Evolutionary conservation across 2,329 filamentous ascomycete genomes (phyloP), one percentile per base, ranked within the genome.

Genomic region (Macroventuria anomochaeta): DNA sequence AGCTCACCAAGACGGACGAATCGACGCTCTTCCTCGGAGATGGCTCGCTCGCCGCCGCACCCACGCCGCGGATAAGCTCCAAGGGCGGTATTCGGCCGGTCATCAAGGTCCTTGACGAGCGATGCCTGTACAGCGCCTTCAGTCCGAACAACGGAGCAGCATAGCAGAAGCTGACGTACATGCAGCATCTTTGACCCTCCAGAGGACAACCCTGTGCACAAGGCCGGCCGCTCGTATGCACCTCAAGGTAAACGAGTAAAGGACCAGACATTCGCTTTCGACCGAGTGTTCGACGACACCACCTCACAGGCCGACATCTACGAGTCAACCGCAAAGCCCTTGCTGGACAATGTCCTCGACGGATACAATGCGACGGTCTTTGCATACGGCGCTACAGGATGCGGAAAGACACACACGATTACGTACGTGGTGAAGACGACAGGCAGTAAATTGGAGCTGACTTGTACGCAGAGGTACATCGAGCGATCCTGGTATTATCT

Each of bases 311-410:
- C 85, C 53, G 95, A 99, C 70, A 91, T 99, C 1, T 99, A 97
- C 80, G 95, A 97, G 75, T 84, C 90, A 12, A 97, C 95, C 0
- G 96, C 93, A 1, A 90, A 88, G 74, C 85, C 80, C 50, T 84
- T 99, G n/a, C 84, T 99, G 57, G 93, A 97, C 73, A 97, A 89
- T 71, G 93, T 99, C 13, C 82, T 99, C 53, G 93, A 99, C 64
- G 95, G 95, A 62, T 99, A 97, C 81, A 99, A 99, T 80, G 95
- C 95, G 40, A 99, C 95, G 0, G 95, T 99, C 4, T 99, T 99
- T 73, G 95, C 95, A 42, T 99, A 99, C 75, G 95, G 95, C 64
- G 95, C 95, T 32, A 99, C 95, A 0, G 95, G 95, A 32, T 99
- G 95, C 75, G 95, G 95, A 75, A 99, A 99, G 79, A 99, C 95